Evolutionary conservation across 2,329 filamentous ascomycete genomes (phyloP).

Genomic region (Cytospora piceae): DNA sequence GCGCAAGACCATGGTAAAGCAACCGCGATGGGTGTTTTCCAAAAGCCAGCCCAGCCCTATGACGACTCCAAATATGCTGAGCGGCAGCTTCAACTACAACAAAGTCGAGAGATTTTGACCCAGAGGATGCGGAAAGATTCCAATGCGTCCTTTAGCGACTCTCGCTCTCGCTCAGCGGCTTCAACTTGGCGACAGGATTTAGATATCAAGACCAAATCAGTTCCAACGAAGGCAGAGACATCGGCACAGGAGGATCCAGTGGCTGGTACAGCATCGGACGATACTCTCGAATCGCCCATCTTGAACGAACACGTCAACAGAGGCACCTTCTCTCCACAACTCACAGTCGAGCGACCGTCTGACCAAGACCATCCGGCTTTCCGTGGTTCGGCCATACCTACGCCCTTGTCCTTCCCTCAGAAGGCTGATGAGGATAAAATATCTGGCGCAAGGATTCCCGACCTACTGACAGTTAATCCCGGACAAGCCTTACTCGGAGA

Average conservation of each 20-base stretch:
- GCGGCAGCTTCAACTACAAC: conserved; percentile 78
- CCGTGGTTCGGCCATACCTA: conserved; percentile 49
- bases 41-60: conserved; percentile 75
- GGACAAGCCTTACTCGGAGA: conserved; percentile 52
- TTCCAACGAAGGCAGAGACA: conserved; percentile 37
- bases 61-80: conserved; percentile 86
- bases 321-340: conserved; percentile 39
- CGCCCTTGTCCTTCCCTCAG: conserved; percentile 44
- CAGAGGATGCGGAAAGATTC: conserved; percentile 51
- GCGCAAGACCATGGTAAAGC: conserved; percentile 81
- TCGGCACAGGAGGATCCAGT: conserved; percentile 41
- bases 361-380: conserved; percentile 61
- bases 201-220: conserved; percentile 37
- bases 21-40: conserved; percentile 66
- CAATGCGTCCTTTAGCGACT: conserved; percentile 44
- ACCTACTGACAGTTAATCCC: conserved; percentile 30
- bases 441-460: conserved; percentile 34
- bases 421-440: conserved; percentile 35
- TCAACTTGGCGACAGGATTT: conserved; percentile 43
- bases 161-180: conserved; percentile 53
- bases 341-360: conserved; percentile 51
- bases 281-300: conserved; percentile 43
- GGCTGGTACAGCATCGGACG: conserved; percentile 48
- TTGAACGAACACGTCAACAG: conserved; percentile 30
- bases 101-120: conserved; percentile 68